Base-by-base conservation (phyloP, 441 rosid species). In the Adansonia madagascariensis region DNA sequence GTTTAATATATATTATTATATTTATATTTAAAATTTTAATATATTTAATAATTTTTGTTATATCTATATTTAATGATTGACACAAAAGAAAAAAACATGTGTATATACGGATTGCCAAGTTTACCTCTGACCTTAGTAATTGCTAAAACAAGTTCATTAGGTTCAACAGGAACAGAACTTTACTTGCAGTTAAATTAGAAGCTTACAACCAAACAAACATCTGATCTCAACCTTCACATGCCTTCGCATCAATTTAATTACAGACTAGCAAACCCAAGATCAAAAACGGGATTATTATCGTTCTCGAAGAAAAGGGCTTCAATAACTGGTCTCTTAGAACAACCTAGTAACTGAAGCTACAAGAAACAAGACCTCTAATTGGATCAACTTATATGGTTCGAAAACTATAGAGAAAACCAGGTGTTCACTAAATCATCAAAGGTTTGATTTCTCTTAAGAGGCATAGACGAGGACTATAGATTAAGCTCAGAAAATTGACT, bases 401-500 rank as follows among this genome's bases (percentile, higher is more conserved):
- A 41, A 57, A 73, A 20, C 55, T 18, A 72, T 18, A 72, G 8
- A 65, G 71, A 56, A 72, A 72, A 56, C 65, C 62, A 35, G 15
- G 47, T 71, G 8, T 55, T 55, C 27, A n/a, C 4, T 17, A 17
- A 31, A 39, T 31, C 12, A 39, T 64, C 69, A 64, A 64, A 14
- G 49, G 12, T 72, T 56, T 39, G 65, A 20, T 17, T 55, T 72
- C 35, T 56, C 52, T 2, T 12, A 56, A 41, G 50, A 72, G 35
- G 64, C 22, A 56, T 20, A 39, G 57, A 31, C 47, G 55, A 2
- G 55, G 43, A 24, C 11, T 8, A 41, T 44, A 44, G 9, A 44
- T 66, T 44, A 66, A 67, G 73, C 73, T 69, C 43, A 67, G 35
- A 53, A 35, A 20, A 67, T 10, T 11, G 31, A 18, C 53, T 18